Evolutionary conservation across 148 eudicot genomes (phyloP).

Genomic region (Cornus suecica): DNA sequence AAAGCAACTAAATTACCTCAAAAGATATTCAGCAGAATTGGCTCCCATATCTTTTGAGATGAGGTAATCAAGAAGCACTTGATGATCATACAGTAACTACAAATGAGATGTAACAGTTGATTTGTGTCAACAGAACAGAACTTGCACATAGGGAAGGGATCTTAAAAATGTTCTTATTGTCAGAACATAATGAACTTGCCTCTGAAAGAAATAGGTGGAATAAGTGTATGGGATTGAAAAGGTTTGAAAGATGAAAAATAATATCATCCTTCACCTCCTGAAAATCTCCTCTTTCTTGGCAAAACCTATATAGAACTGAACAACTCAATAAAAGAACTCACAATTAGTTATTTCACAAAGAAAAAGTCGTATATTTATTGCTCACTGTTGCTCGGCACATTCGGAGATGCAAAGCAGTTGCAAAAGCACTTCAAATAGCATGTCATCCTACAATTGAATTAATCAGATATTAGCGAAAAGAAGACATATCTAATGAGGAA

Average conservation of each 20-base stretch:
- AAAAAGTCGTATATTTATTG: constrained; percentile 4
- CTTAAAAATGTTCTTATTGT: constrained; percentile 2
- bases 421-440: constrained; percentile 81
- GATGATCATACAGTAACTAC: constrained; percentile 92
- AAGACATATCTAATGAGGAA: constrained; percentile 11
- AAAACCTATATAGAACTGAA: constrained; percentile 29
- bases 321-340: constrained; percentile 14
- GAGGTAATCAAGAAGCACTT: constrained; percentile 93
- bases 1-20: constrained; percentile 44
- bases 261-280: constrained; percentile 36
- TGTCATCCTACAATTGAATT: constrained; percentile 57
- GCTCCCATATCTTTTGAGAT: constrained; percentile 84
- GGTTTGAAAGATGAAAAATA: constrained; percentile 47
- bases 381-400: constrained; percentile 45
- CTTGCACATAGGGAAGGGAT: constrained; percentile 1
- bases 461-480: constrained; percentile 15
- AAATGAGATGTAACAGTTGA: constrained; percentile 2
- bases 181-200: constrained; percentile 35
- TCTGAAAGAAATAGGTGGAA: constrained; percentile 81
- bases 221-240: constrained; percentile 67
- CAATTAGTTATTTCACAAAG: neutral
- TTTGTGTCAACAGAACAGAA: neutral
- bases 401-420: constrained; percentile 46
- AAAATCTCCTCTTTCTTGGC: constrained; percentile 23
- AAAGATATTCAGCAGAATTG: constrained; percentile 78